Base-by-base conservation (phyloP, 2,329 filamentous ascomycete species). In the Zymoseptoria pseudotritici region DNA sequence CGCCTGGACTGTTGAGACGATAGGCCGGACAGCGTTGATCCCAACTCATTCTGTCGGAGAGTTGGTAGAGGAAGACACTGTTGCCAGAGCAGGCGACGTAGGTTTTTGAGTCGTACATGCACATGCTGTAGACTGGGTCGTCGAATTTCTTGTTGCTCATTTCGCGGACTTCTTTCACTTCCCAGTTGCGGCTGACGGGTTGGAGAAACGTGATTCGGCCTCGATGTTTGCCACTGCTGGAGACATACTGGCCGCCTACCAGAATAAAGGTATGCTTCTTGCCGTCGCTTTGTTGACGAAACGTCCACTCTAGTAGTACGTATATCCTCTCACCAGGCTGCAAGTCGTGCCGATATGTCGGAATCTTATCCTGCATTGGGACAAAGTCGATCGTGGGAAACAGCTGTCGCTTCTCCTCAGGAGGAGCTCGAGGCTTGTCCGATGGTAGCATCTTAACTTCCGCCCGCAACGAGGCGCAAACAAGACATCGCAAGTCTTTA, bases 241-340 rank as follows among this genome's bases (percentile, higher is more conserved):
- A 78, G 0, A 83, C 83, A 3, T 82, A 79, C 10, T 66, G 69
- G 42, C 70, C 70, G 17, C 67, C 72, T 3, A 88, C 79, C 13
- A 90, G 78, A 31, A 90, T 77, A 68, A 85, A 87, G 1, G 82
- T 79, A 72, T 86, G 88, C 0, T 74, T 79, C 58, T 81, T 83
- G 46, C 83, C 78, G 58, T 83, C 82, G 31, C 77, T 74, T 22
- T 58, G 36, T 5, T 49, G 52, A 2, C 56, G 62, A 53, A 66
- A 66, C 2, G 68, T 67, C 88, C 88, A 91, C 62, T 89, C 85
- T 1, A 81, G 72, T 7, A 91, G 71, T 1, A 82, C 79, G 51
- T 83, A 78, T 1, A 91, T 81, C 49, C 78, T 79, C 63, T 88
- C 85, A 0, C 82, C 81, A 0, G 73, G 63, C 52, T 82, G 79